Base-by-base conservation (phyloP, 768 basidiomycete genomes). In the Mycena vulgaris region DNA sequence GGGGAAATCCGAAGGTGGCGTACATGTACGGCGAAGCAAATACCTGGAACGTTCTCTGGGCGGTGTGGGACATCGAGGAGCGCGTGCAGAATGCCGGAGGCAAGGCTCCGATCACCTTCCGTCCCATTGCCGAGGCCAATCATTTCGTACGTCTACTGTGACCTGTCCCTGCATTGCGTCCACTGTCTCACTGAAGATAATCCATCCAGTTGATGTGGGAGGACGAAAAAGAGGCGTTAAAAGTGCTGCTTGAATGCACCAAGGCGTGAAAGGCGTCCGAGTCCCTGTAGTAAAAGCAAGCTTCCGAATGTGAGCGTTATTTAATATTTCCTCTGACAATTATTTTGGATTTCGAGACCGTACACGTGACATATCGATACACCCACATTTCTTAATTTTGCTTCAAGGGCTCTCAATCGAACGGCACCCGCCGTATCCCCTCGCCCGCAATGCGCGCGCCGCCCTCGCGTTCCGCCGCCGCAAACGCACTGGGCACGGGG, bases 401-500 rank as follows among this genome's bases (percentile, higher is more conserved):
- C n/a, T n/a, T 23, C 19, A 45, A 45, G 7, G 11, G 21, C 21
- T 5, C 30, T 59, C 48, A 73, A 48, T 73, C 72, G 39, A 73
- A 73, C 21, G 72, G 72, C 19, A 73, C 72, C 45, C 72, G 45
- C 40, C 72, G 37, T 42, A 73, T 70, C 25, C 72, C 72, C 42
- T 73, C 68, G 14, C 72, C 72, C 19, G 27, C 48, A 37, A 69
- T 70, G 21, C 65, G 64, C 31, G 64, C 37, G 14, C 64, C 33
- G 84, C 87, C 82, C 42, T 45, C n/a, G 21, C n/a, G 21, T 21
- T 21, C 42, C 0, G 91, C 93, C 49, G 95, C 94, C 28, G 88
- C 95, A 75, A 97, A 96, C 4, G 81, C 92, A 45, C 90, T 92
- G 5, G 96, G 96, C 8, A 97, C 90, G 0, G 90, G 91, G 68